A percentile compares a stretch with the other conserved stretches of the same genome.
Evolutionary conservation across 345 rosid genomes (phyloP).

Genomic region (Pelargonium nanum): DNA sequence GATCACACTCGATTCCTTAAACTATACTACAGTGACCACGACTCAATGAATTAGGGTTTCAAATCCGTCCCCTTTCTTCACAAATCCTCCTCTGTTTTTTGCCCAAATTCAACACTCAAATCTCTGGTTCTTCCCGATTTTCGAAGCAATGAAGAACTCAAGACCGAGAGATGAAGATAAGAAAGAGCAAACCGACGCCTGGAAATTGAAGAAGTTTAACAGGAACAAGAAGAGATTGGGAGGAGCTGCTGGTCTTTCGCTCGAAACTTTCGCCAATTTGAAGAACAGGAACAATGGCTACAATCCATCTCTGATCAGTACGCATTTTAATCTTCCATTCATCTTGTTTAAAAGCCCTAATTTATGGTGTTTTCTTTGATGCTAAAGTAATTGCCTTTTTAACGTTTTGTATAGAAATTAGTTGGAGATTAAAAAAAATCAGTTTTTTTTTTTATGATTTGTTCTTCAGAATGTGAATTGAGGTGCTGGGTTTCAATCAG

Average conservation of each 20-base stretch:
- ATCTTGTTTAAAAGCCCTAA: neutral
- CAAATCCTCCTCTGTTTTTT: neutral
- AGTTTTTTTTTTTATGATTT: no score
- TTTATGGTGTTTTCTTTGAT: neutral
- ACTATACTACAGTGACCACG: neutral
- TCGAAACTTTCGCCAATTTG: conserved; percentile 60
- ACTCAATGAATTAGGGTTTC: neutral
- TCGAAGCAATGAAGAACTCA: conserved; percentile 31
- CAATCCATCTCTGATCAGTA: conserved; percentile 68
- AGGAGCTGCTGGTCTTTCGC: conserved; percentile 70
- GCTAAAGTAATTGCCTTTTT: neutral
- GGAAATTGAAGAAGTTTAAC: conserved; percentile 24
- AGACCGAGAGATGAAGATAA: conserved; percentile 4
- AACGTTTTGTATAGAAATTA: no score
- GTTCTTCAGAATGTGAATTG: no score
- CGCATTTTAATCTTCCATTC: neutral
- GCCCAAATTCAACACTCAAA: neutral
- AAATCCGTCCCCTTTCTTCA: neutral
- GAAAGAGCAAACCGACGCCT: conserved; percentile 6
- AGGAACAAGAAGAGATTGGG: conserved; percentile 66
- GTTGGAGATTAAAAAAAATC: neutral
- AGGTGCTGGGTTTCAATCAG: no score
- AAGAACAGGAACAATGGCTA: conserved; percentile 37
- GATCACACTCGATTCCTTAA: no score
- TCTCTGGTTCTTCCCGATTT: neutral